A percentile compares a stretch with the other conserved stretches of the same genome.
These are phyloP conservation scores for Hypericum perforatum DNA, from an alignment of 345 rosid genomes.

Conservation along the genomic window DNA sequence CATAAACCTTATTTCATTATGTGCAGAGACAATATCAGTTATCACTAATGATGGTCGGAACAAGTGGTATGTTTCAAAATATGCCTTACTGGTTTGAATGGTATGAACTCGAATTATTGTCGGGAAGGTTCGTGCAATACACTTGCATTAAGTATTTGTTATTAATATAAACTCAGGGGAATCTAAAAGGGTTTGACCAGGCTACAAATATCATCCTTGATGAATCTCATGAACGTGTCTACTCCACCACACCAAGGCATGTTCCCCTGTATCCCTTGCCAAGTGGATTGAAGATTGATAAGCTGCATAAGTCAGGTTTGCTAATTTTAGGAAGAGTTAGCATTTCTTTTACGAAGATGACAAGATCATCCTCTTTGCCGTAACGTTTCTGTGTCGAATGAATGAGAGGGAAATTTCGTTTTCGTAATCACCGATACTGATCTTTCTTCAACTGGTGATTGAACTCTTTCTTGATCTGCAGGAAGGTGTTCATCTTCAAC, in stretches of 20 bases:
- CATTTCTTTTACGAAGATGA: no score
- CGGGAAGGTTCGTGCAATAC: no score
- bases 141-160: background rate
- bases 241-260: slow-evolving; percentile 78
- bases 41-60: slow-evolving; percentile 90
- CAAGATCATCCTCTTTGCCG: no score
- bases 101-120: no score
- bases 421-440: background rate
- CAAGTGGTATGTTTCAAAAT: slow-evolving; percentile 43
- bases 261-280: background rate
- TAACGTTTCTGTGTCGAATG: no score
- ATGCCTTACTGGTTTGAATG: no score
- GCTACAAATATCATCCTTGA: slow-evolving; percentile 86
- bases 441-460: background rate
- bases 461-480: slow-evolving; percentile 16
- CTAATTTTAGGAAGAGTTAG: no score
- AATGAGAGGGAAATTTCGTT: no score
- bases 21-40: slow-evolving; percentile 60
- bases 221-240: slow-evolving; percentile 87
- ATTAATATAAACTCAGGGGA: slow-evolving; percentile 34
- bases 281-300: no score
- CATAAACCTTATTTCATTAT: background rate
- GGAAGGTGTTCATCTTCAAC: slow-evolving; percentile 98
- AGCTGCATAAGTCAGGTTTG: no score
- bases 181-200: slow-evolving; percentile 81